Conservation (phyloP, 2,329 filamentous ascomycete genomes). For the Grosmannia serpens region DNA sequence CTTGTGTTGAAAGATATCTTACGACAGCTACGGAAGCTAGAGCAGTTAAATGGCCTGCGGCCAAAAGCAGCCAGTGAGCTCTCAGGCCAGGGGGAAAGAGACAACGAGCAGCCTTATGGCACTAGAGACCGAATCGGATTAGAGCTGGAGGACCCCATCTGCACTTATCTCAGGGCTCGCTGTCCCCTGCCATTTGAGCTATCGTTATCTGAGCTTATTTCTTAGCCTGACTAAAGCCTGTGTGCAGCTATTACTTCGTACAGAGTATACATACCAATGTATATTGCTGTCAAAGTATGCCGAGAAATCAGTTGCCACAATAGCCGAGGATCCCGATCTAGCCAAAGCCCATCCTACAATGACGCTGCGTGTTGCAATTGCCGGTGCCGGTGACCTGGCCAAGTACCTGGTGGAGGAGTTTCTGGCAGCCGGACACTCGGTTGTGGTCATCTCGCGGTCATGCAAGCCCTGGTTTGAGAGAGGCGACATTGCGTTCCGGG, state of each 20-base stretch:
- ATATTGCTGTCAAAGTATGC: too few species aligned
- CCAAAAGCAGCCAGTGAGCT: not conserved
- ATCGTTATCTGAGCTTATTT: not conserved
- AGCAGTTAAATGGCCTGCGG: not conserved
- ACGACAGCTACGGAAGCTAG: not conserved
- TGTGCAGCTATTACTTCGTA: too few species aligned
- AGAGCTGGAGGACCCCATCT: not conserved
- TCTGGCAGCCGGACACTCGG: not conserved
- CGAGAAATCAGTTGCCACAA: too few species aligned
- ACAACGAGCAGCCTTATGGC: not conserved
- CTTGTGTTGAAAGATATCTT: too few species aligned
- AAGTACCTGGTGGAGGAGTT: constrained; percentile 8
- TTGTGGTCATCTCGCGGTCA: constrained; percentile 4
- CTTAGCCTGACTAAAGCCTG: too few species aligned
- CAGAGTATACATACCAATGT: too few species aligned
- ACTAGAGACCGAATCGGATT: not conserved
- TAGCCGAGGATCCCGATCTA: too few species aligned
- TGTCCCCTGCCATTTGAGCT: not conserved
- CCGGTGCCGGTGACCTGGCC: constrained; percentile 5
- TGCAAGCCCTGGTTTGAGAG: constrained; percentile 2
- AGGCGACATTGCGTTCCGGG: not conserved
- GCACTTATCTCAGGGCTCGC: not conserved
- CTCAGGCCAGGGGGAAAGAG: not conserved
- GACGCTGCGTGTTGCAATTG: constrained; percentile 3
- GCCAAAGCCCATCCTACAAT: too few species aligned